Conservation (phyloP, 2,329 filamentous ascomycete genomes). For the Alternaria sp. region DNA sequence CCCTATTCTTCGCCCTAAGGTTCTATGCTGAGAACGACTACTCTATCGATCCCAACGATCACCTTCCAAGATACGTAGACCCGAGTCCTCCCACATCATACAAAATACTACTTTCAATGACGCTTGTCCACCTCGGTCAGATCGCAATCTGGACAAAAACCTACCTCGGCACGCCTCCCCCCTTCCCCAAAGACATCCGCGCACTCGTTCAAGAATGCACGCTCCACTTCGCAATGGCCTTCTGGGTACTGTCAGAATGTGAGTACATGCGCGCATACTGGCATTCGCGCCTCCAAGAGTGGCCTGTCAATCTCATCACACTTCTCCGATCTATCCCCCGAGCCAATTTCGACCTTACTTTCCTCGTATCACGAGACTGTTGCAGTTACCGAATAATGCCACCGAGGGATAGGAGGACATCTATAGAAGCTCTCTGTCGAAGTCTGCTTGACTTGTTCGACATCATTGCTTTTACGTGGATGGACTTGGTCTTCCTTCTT, state of each 20-base stretch:
- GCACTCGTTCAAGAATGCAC: background rate
- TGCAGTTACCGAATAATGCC: background rate
- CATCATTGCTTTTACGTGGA: background rate
- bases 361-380: background rate
- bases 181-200: background rate
- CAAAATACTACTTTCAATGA: background rate
- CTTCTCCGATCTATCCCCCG: background rate
- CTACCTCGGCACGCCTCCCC: background rate
- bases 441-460: background rate
- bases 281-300: background rate
- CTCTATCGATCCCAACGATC: background rate
- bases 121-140: background rate
- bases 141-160: background rate
- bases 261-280: background rate
- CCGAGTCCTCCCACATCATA: background rate
- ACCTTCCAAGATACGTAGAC: background rate
- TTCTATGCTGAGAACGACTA: fast-evolving
- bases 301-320: background rate
- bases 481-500: background rate
- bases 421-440: background rate
- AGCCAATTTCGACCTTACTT: background rate
- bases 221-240: background rate
- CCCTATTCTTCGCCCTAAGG: background rate
- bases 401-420: background rate
- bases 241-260: background rate